Base-by-base conservation (phyloP, 2,329 filamentous ascomycete genomes). In the Sporothrix sp. region DNA sequence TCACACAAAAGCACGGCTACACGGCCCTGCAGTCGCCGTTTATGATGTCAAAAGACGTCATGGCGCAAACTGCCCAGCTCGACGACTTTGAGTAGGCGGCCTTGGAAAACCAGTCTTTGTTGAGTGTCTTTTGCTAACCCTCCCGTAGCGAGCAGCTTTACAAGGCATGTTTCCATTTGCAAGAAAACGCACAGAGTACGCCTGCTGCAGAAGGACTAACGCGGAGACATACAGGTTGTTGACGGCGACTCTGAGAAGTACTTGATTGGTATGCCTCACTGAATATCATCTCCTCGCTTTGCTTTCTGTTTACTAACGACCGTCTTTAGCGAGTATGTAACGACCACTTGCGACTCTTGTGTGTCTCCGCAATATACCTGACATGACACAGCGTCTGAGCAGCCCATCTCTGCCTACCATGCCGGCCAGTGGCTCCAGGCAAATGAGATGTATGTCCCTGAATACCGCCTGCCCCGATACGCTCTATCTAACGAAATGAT, bases 31-130 rank as follows among this genome's bases (percentile, higher is more conserved):
- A 93, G 63, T 85, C 91, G 2, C 90, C 90, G 2, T 89, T 88
- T 63, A 94, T 98, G 74, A 95, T 97, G 87, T 51, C 91, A 56
- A 86, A 87, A 67, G 87, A 95, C 46, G 84, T 88, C 66, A 98
- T 98, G 93, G 90, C 86, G 54, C 97, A 97, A 75, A 98, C 93
- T 0, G 93, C 93, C 2, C 93, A 98, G 70, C 81, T 98, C 23
- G 89, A 93, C 59, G 87, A 96, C 62, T 98, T 98, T 62, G 93
- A 98, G 56, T 58, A 53, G 4, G 56, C 0, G 20, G 7, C 2
- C 10, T 47, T 32, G 18, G 4, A 11, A 9, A n/a, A 3, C 21
- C 14, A 11, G 9, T 13, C n/a, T 5, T 5, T 10, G 0, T 2
- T 23, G 2, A 13, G 16, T 13, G 38, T 23, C 14, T 7, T 18